phyloP scores from a whole-genome alignment of 2,329 filamentous ascomycete species.

The Periconia sp. region DNA sequence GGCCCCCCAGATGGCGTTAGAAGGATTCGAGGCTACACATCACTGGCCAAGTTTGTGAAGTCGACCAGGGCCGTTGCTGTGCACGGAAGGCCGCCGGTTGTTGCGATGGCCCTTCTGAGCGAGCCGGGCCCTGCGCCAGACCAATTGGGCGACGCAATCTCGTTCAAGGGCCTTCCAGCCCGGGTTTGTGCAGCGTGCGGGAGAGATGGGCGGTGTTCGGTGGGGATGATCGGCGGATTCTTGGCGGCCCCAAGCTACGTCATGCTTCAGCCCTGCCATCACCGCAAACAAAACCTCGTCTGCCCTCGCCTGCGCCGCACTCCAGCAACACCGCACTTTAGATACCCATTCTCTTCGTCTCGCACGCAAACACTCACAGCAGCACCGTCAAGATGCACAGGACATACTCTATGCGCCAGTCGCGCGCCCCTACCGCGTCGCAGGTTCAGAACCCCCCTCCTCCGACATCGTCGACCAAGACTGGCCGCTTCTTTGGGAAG shows the following conservation, averaged over 20 bases:
- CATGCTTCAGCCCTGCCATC: slow-evolving; percentile 17
- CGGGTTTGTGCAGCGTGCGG: slow-evolving; percentile 2
- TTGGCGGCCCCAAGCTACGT: slow-evolving; percentile 23
- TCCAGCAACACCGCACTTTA: slow-evolving; percentile 9
- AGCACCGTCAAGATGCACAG: slow-evolving; percentile 75
- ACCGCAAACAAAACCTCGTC: slow-evolving; percentile 31
- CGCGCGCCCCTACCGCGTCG: slow-evolving; percentile 92
- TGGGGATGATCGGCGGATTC: slow-evolving; percentile 21
- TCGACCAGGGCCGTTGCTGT: slow-evolving; percentile 1
- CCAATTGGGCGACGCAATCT: slow-evolving; percentile 15
- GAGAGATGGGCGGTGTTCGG: slow-evolving; percentile 21
- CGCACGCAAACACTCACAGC: slow-evolving; percentile 5
- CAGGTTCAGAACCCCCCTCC: slow-evolving; percentile 91
- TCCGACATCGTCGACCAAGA: slow-evolving; percentile 89
- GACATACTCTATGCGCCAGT: slow-evolving; percentile 94
- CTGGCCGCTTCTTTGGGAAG: slow-evolving; percentile 85
- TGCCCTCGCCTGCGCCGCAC: slow-evolving; percentile 16
- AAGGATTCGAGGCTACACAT: neutral
- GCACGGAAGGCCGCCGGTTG: neutral
- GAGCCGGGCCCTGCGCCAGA: too few relatives aligned
- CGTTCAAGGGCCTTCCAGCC: too few relatives aligned
- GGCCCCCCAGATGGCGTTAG: slow-evolving; percentile 2
- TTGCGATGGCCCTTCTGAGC: too few relatives aligned
- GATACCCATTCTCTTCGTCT: slow-evolving; percentile 3
- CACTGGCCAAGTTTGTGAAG: slow-evolving; percentile 1